A percentile compares a stretch with the other conserved stretches of the same genome.
Conservation (phyloP, 805 yeast species). For the Tetrapisispora phaffii region DNA sequence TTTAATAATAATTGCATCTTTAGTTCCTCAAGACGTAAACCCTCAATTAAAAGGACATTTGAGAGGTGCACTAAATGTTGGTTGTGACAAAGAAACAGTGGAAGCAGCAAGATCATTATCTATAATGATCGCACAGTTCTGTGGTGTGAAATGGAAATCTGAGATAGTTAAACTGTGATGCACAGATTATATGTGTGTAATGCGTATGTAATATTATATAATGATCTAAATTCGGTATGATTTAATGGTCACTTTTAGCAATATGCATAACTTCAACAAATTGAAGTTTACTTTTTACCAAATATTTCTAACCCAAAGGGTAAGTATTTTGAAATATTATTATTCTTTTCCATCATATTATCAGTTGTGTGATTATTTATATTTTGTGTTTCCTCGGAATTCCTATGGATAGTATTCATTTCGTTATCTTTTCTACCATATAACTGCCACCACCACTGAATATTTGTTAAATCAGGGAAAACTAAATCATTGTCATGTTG, state of each 20-base stretch:
- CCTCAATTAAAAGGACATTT: slow-evolving; percentile 90
- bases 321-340: neutral
- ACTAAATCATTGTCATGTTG: slow-evolving; percentile 32
- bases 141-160: slow-evolving; percentile 53
- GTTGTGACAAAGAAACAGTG: slow-evolving; percentile 57
- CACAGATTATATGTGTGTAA: neutral
- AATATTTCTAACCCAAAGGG: slow-evolving; percentile 19
- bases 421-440: slow-evolving; percentile 69
- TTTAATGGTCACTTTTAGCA: neutral
- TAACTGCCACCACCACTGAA: slow-evolving; percentile 82
- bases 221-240: neutral
- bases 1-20: slow-evolving; percentile 62
- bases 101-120: slow-evolving; percentile 51
- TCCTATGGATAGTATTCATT: slow-evolving; percentile 33
- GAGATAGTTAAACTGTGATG: slow-evolving; percentile 24
- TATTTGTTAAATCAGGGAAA: slow-evolving; percentile 40
- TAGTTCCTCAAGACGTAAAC: slow-evolving; percentile 87
- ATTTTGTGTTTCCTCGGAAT: neutral
- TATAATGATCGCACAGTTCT: slow-evolving; percentile 59
- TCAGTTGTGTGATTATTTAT: neutral
- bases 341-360: neutral
- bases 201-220: slow-evolving; percentile 1
- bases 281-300: slow-evolving; percentile 4
- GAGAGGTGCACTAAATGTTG: slow-evolving; percentile 74
- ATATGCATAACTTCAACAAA: neutral